Base-by-base conservation (phyloP, 345 rosid genomes). In the Hypericum perforatum region DNA sequence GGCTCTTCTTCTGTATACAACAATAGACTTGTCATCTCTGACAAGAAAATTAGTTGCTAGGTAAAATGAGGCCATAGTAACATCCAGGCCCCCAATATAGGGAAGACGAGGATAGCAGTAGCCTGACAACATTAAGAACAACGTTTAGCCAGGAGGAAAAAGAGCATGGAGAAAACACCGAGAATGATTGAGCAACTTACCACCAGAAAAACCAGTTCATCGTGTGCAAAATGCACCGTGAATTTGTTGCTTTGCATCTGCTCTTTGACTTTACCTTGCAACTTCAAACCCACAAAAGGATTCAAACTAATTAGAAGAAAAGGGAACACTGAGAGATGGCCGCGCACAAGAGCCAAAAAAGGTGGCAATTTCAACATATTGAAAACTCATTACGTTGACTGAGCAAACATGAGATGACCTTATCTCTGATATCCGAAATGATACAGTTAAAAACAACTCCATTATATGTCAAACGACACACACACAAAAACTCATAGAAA, bases 201-300 rank as follows among this genome's bases (percentile, higher is more conserved):
- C 88, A 86, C 59, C 55, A 86, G 73, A 71, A 86, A 86, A 58
- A 84, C 81, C 16, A 86, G 53, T 68, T 86, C 89, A 60, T 60
- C 49, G 52, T 77, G 84, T 11, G 77, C 89, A 8, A 86, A 63
- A 22, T 72, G 58, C 11, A 85, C 82, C 22, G 84, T 84, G 57
- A 86, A 42, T 59, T 78, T 74, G 36, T 67, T 77, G 66, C 74
- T 76, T 57, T 64, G 78, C 86, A 90, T 82, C 72, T 74, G 76
- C 62, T 59, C 58, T 58, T 64, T 81, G 78, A 89, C 49, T 41
- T 73, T 61, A 60, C 80, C 80, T 78, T 89, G 97, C 68, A 86
- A 68, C 94, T 84, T 67, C 52, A 62, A 59, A 53, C 0, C 60
- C 15, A 9, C 43, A 37, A n/a, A 41, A 32, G 43, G 43, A 15